phyloP scores from a whole-genome alignment of 805 yeast species.

The Starmerella vaccinii region DNA sequence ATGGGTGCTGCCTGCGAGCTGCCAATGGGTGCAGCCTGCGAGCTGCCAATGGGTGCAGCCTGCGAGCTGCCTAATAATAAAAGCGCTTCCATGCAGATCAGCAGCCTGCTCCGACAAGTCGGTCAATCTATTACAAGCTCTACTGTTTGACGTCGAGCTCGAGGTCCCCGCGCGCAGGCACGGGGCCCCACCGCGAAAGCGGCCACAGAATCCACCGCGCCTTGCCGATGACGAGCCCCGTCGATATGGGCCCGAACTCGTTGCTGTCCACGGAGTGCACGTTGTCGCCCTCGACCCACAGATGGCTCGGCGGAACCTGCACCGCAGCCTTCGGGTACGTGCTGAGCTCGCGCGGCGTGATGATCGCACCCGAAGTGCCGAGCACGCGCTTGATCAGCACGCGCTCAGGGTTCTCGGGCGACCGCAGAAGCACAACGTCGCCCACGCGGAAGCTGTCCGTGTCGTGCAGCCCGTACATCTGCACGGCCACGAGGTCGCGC shows the following conservation, averaged over 20 bases:
- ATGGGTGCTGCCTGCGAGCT: too few relatives aligned
- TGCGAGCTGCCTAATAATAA: too few relatives aligned
- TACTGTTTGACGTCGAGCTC: neutral
- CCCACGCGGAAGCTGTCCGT: constrained; percentile 43
- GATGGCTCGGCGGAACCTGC: constrained; percentile 62
- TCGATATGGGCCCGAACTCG: constrained; percentile 77
- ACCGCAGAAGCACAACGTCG: constrained; percentile 66
- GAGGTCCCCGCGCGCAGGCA: constrained; percentile 28
- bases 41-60: too few relatives aligned
- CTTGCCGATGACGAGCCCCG: constrained; percentile 69
- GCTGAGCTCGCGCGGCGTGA: constrained; percentile 40
- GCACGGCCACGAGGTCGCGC: constrained; percentile 44
- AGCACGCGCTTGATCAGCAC: constrained; percentile 71
- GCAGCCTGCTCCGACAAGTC: too few relatives aligned
- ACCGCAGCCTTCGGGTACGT: constrained; percentile 52
- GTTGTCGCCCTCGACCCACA: constrained; percentile 96
- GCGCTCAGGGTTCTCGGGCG: constrained; percentile 70
- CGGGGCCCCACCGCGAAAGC: constrained; percentile 40
- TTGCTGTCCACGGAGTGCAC: constrained; percentile 69
- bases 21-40: too few relatives aligned
- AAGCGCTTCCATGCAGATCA: too few relatives aligned
- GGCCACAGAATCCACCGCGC: constrained; percentile 68
- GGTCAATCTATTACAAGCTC: too few relatives aligned
- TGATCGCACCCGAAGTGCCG: constrained; percentile 62
- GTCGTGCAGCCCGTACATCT: constrained; percentile 49